phyloP scores from a whole-genome alignment of 1,284 basidiomycete genomes.

The Trametes hirsuta region DNA sequence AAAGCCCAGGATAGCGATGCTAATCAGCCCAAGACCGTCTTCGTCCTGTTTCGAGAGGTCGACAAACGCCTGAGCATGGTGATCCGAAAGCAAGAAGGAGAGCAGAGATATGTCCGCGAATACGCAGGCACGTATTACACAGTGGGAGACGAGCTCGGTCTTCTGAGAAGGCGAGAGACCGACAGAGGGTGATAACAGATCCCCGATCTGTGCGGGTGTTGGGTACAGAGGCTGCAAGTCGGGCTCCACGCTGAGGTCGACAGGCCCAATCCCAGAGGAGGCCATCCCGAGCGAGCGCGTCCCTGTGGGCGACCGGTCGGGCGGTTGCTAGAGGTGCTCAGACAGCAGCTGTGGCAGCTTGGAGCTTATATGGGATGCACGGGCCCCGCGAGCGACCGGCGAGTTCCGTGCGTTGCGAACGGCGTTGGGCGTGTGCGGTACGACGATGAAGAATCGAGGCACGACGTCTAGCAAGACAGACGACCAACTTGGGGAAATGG shows the following conservation, averaged over 20 bases:
- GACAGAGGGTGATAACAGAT: constrained; percentile 64
- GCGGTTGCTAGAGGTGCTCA: constrained; percentile 9
- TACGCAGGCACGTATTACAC: constrained; percentile 69
- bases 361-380: constrained; percentile 1
- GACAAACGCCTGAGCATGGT: constrained; percentile 67
- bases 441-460: neutral
- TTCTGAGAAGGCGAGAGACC: constrained; percentile 71
- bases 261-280: constrained; percentile 28
- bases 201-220: constrained; percentile 60
- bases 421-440: neutral
- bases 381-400: constrained; percentile 3
- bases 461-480: neutral
- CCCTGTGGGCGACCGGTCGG: neutral
- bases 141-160: constrained; percentile 69
- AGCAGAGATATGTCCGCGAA: constrained; percentile 76
- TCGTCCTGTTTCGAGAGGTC: constrained; percentile 78
- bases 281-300: constrained; percentile 21
- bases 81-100: constrained; percentile 72
- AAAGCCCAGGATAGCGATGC: constrained; percentile 82
- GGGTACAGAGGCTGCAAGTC: constrained; percentile 80
- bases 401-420: neutral
- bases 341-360: neutral
- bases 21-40: constrained; percentile 81
- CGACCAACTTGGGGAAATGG: neutral
- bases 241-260: constrained; percentile 69